Base-by-base conservation (phyloP, 306 rosid genomes). In the Astragalus glycyphyllos region DNA sequence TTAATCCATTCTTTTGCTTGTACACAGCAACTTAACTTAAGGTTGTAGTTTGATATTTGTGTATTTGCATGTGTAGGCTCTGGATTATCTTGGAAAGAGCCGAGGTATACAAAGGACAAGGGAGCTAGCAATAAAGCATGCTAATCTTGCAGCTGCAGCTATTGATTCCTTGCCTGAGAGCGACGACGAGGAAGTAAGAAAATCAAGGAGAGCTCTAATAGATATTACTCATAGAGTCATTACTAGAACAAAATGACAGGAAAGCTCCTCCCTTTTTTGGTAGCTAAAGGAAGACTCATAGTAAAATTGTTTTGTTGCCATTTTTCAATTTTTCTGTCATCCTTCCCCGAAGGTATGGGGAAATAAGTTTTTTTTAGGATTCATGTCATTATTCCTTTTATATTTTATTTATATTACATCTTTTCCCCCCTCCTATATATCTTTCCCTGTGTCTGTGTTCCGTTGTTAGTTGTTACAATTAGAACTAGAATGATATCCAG, bases 51-150 rank as follows among this genome's bases (percentile, higher is more conserved):
- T 46, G 47, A 68, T 44, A 68, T 58, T 47, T 69, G 15, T 40
- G 65, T 63, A 20, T 57, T 75, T 67, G 42, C 53, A 59, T 71
- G n/a, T 58, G 14, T 57, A 94, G 99, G 99, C 92, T 65, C 70
- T 94, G 59, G 97, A 94, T n/a, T 94, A 87, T 78, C 91, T 94
- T 13, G 95, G 85, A 12, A 87, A 83, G 84, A 94, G 99, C 54
- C 77, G 79, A 31, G 99, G 97, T 58, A 82, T 94, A 70, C 99
- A 91, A 62, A 85, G 79, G 73, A 83, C 99, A 40, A 86, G 70
- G 82, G 99, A 94, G 73, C 87, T 94, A 45, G 99, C 99, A 16
- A 32, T 73, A 49, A 79, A 86, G 76, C 99, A 91, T 71, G 97
- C 99, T 65, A 89, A 72, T 75, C 89, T 87, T 58, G 97, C 97